Evolutionary conservation across 2,329 filamentous ascomycete species (phyloP).

Genomic region (Xylariaceae sp.): DNA sequence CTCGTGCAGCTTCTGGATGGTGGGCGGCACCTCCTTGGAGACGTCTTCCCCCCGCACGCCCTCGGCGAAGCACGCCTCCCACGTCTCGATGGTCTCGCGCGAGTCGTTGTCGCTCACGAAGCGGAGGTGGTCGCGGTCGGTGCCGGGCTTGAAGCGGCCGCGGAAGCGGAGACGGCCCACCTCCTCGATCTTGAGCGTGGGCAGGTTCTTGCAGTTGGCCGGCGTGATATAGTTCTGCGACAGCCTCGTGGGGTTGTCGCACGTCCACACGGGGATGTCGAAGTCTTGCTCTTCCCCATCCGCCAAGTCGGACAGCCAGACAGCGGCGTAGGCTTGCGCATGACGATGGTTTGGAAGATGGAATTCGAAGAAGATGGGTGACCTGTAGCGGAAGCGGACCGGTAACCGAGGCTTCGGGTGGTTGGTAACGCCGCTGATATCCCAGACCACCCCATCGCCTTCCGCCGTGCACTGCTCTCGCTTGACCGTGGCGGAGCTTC

Average conservation of each 20-base stretch:
- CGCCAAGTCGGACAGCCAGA: conserved; percentile 80
- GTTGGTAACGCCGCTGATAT: conserved; percentile 36
- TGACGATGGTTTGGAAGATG: conserved; percentile 61
- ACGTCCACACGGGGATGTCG: conserved; percentile 86
- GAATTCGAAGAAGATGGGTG: conserved; percentile 84
- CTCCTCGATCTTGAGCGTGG: conserved; percentile 70
- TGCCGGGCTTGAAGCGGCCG: conserved; percentile 80
- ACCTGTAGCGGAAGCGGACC: conserved; percentile 83
- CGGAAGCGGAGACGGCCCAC: conserved; percentile 75
- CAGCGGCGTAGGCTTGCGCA: conserved; percentile 65
- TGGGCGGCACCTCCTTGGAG: conserved; percentile 62
- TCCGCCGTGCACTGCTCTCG: conserved; percentile 56
- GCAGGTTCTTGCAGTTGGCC: conserved; percentile 60
- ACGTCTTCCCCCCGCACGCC: conserved; percentile 71
- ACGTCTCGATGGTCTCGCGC: conserved; percentile 88
- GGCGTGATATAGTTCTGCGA: conserved; percentile 91
- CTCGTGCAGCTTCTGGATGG: conserved; percentile 71
- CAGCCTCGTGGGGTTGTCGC: conserved; percentile 64
- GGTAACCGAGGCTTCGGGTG: conserved; percentile 60
- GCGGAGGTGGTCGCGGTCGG: conserved; percentile 73
- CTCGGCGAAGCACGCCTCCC: conserved; percentile 86
- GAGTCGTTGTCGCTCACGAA: conserved; percentile 85
- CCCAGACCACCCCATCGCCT: conserved; percentile 43
- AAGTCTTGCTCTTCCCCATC: conserved; percentile 73
- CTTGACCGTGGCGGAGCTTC: conserved; percentile 65